Conservation (phyloP, 495 filamentous ascomycete genomes). For the Pseudoneurospora amorphoporcata region DNA sequence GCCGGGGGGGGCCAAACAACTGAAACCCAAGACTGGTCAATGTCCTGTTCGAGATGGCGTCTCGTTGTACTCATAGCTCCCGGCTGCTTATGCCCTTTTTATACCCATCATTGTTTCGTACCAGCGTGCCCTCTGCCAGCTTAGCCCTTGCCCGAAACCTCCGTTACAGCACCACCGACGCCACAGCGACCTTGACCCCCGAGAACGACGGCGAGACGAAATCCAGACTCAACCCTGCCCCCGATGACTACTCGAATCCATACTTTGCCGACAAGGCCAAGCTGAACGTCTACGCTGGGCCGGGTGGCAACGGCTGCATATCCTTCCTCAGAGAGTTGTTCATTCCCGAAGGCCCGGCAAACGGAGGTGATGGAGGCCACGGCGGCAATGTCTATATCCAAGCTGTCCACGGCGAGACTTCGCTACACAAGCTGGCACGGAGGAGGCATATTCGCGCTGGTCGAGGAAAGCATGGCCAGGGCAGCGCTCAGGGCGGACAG, state of each 20-base stretch:
- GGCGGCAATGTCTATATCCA: conserved; percentile 93
- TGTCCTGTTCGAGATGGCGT: background rate
- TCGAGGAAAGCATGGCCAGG: conserved; percentile 74
- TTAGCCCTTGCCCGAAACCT: conserved; percentile 12
- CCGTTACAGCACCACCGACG: conserved; percentile 22
- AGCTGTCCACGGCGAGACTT: conserved; percentile 80
- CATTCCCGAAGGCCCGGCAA: conserved; percentile 79
- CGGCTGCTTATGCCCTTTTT: conserved; percentile 53
- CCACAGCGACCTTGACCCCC: conserved; percentile 11
- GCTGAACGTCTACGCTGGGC: conserved; percentile 62
- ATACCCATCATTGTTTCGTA: conserved; percentile 45
- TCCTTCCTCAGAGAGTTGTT: conserved; percentile 88
- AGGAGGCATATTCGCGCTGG: conserved; percentile 66
- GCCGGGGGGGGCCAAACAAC: background rate
- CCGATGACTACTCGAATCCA: conserved; percentile 70
- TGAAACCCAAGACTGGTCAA: background rate
- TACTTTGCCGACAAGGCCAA: conserved; percentile 81
- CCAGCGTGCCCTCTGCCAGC: conserved; percentile 19
- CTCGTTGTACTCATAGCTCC: conserved; percentile 23
- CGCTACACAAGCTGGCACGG: conserved; percentile 81
- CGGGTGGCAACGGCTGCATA: conserved; percentile 84
- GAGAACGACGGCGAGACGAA: conserved; percentile 8
- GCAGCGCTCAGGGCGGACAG: conserved; percentile 67
- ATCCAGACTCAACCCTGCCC: conserved; percentile 63
- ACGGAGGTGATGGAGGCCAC: conserved; percentile 87